Evolutionary conservation across 176 grass and related monocot species (phyloP).

Genomic region (Otatea glauca): DNA sequence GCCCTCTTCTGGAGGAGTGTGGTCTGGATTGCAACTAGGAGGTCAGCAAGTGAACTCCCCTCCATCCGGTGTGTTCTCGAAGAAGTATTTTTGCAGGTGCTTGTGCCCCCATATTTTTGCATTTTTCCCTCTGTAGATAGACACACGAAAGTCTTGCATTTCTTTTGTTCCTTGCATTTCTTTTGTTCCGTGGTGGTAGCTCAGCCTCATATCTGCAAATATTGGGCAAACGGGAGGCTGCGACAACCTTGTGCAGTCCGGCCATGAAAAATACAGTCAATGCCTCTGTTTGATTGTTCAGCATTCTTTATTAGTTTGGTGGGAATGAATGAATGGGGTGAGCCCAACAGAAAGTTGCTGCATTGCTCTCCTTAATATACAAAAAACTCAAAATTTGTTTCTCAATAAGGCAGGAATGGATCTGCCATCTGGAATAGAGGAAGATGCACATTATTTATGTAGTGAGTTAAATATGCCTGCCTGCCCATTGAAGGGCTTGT

Average conservation of each 20-base stretch:
- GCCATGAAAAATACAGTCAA: background rate
- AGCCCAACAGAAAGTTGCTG: slow-evolving; percentile 12
- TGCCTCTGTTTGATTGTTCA: slow-evolving; percentile 3
- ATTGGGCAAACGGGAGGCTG: slow-evolving; percentile 18
- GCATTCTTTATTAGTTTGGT: slow-evolving; percentile 30
- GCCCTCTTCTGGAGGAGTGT: slow-evolving; percentile 69
- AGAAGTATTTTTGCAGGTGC: slow-evolving; percentile 17
- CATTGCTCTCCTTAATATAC: slow-evolving; percentile 17
- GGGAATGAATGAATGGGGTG: slow-evolving; percentile 25
- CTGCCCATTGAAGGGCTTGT: slow-evolving; percentile 34
- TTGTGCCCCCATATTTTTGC: slow-evolving; percentile 29
- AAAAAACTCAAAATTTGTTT: slow-evolving; percentile 33
- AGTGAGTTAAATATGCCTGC: background rate
- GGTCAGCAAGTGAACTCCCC: background rate
- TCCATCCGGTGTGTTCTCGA: background rate
- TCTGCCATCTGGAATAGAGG: slow-evolving; percentile 33
- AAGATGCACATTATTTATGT: slow-evolving; percentile 38
- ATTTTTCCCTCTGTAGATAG: slow-evolving; percentile 45
- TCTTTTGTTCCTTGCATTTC: slow-evolving; percentile 7
- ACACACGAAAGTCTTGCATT: slow-evolving; percentile 30
- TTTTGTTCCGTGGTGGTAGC: slow-evolving; percentile 22
- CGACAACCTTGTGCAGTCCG: slow-evolving; percentile 24
- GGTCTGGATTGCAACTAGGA: slow-evolving; percentile 70
- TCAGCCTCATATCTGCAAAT: slow-evolving; percentile 22
- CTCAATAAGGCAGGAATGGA: slow-evolving; percentile 36